These are phyloP conservation scores for Xanthoceras sorbifolium DNA, from an alignment of 345 rosid species.

Conservation along the genomic window DNA sequence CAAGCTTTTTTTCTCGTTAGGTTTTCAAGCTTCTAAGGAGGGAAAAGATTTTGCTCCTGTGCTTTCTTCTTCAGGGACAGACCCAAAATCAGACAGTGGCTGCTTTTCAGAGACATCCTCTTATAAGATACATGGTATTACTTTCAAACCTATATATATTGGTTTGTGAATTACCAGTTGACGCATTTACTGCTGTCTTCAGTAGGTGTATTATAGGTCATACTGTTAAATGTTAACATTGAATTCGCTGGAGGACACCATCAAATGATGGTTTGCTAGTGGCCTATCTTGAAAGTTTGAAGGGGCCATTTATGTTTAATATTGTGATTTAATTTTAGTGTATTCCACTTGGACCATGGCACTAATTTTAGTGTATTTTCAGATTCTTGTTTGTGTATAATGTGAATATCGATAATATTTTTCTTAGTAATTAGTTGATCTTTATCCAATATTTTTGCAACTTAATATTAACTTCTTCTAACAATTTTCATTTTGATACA, in stretches of 20 bases:
- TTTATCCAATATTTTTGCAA: not conserved
- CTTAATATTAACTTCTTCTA: not conserved
- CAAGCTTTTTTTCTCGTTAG: slow-evolving; percentile 57
- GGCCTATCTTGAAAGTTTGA: not conserved
- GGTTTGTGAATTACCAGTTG: slow-evolving; percentile 5
- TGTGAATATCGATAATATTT: not conserved
- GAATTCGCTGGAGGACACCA: not conserved
- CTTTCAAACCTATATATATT: slow-evolving; percentile 9
- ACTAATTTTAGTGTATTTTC: not conserved
- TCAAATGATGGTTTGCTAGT: not conserved
- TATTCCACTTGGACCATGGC: not conserved
- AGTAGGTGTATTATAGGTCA: too few relatives aligned
- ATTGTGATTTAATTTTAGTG: not conserved
- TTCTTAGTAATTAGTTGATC: not conserved
- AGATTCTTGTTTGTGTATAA: not conserved
- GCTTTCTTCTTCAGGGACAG: slow-evolving; percentile 32
- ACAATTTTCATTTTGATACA: slow-evolving; percentile 23
- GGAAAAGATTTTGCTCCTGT: slow-evolving; percentile 41
- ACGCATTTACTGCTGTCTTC: not conserved
- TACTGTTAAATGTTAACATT: not conserved
- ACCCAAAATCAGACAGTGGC: slow-evolving; percentile 20
- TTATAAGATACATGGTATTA: slow-evolving; percentile 34
- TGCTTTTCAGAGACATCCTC: slow-evolving; percentile 19
- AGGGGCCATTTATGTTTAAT: not conserved
- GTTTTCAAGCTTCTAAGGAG: slow-evolving; percentile 55